Evolutionary conservation across 2,329 filamentous ascomycete genomes (phyloP), one percentile per base, ranked within the genome.

Genomic region (Fusarium goolgardi): DNA sequence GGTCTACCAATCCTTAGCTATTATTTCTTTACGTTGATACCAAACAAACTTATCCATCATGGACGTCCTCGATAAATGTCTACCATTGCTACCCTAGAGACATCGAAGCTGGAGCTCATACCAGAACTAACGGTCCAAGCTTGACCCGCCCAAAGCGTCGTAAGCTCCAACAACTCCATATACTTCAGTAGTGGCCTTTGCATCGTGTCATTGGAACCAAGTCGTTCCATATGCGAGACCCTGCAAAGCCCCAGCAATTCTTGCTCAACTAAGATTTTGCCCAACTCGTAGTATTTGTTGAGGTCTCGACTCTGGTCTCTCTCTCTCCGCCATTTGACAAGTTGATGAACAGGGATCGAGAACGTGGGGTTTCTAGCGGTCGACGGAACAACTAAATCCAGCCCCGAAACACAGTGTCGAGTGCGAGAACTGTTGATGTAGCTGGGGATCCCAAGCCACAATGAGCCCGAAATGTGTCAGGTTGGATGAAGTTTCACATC

Each of bases 301-400:
- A 63, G 56, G 40, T 44, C 60, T 51, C 20, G 23, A 37, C 55
- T 61, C 39, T 43, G 46, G 16, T 45, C 37, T 52, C 63, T 57
- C 55, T 45, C 37, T 49, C 63, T 57, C 58, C 59, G 49, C 65
- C 57, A 63, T 53, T 55, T 45, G 39, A 32, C 32, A 64, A 54
- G 32, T 32, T 50, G 23, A 50, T 39, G 23, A 18, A 16, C 50
- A 52, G 54, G 60, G 55, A 66, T 49, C 47, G 29, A 61, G 50
- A 66, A 35, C 57, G 56, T 69, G 66, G 69, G 58, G 55, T 63
- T 58, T 54, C 37, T 54, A 40, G 66, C 44, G 47, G 65, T 69
- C 55, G 50, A 59, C 71, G 71, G 69, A 69, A 73, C 57, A 65
- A 60, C 16, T 40, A 64, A 65, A 44, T 53, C 66, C 49, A 57